Evolutionary conservation across 1,284 basidiomycete species (phyloP).

Genomic region (Cutaneotrichosporon sp.): DNA sequence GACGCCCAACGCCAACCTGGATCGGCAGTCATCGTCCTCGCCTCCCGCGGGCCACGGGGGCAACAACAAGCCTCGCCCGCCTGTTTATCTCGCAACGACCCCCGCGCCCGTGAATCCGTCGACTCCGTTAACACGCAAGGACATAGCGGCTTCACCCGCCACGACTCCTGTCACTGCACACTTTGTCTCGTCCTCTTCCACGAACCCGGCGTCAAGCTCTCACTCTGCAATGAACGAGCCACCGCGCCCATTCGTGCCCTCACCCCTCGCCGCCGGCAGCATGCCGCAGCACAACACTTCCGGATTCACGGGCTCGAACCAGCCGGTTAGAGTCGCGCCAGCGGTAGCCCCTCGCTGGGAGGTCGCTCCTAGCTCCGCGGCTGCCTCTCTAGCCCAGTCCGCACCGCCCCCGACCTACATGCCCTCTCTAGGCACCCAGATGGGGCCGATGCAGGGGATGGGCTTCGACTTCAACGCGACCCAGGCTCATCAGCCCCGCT

Average conservation of each 20-base stretch:
- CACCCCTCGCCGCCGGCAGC: not conserved
- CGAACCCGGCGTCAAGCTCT: not conserved
- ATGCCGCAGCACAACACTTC: not conserved
- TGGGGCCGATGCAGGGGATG: not conserved
- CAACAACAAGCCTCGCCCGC: not conserved
- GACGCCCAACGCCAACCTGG: constrained; percentile 1
- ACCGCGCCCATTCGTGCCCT: not conserved
- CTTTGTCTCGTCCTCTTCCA: not conserved
- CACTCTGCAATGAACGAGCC: not conserved
- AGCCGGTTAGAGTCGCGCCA: not conserved
- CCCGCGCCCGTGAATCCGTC: not conserved
- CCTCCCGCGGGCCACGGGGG: not conserved
- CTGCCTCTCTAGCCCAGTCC: not conserved
- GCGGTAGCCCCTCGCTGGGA: not conserved
- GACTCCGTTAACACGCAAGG: too few species aligned
- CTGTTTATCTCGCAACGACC: not conserved
- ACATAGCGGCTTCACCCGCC: too few species aligned
- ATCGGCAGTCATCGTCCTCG: constrained; percentile 5
- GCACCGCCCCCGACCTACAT: not conserved
- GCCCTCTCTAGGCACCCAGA: not conserved
- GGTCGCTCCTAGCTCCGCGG: not conserved
- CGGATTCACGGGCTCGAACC: not conserved
- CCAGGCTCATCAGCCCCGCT: not conserved
- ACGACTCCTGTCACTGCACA: too few species aligned
- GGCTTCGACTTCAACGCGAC: not conserved